phyloP scores from a whole-genome alignment of 768 basidiomycete genomes.

The Austroboletus eburneus region DNA sequence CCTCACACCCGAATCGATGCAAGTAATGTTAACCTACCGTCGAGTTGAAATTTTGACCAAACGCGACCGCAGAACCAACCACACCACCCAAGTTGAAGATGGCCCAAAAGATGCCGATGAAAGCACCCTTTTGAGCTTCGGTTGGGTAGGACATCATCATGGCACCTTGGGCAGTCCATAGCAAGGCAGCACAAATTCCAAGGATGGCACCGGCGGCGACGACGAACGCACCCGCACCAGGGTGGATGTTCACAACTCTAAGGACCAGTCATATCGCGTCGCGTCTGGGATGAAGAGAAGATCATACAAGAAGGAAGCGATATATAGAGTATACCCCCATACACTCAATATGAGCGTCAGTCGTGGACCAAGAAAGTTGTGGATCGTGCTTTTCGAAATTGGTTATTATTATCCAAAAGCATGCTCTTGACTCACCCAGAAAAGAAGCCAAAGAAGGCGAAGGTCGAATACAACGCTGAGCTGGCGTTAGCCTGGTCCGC shows the following conservation, averaged over 20 bases:
- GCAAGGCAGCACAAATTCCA: slow-evolving; percentile 45
- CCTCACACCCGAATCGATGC: background rate
- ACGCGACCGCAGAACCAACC: slow-evolving; percentile 70
- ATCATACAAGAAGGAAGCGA: slow-evolving; percentile 43
- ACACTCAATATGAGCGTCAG: slow-evolving; percentile 48
- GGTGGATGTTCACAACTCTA: slow-evolving; percentile 44
- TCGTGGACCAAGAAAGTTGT: slow-evolving; percentile 60
- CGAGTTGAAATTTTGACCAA: slow-evolving; percentile 67
- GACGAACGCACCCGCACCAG: slow-evolving; percentile 42
- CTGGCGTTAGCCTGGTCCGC: slow-evolving; percentile 66
- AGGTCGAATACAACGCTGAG: slow-evolving; percentile 59
- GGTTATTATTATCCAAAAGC: background rate
- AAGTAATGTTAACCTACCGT: slow-evolving; percentile 35
- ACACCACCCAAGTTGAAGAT: slow-evolving; percentile 82
- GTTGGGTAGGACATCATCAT: slow-evolving; percentile 57
- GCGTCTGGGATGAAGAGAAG: background rate
- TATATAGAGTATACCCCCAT: slow-evolving; percentile 48
- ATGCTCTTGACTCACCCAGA: slow-evolving; percentile 48
- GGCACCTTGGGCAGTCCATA: slow-evolving; percentile 51
- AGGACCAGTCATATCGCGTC: background rate
- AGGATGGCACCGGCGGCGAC: slow-evolving; percentile 48
- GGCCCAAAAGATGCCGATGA: slow-evolving; percentile 53
- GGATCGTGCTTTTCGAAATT: slow-evolving; percentile 51
- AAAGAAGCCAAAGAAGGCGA: slow-evolving; percentile 61
- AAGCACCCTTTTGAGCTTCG: slow-evolving; percentile 52